Base-by-base conservation (phyloP, 495 filamentous ascomycete species). In the Penicillium cataractarum region DNA sequence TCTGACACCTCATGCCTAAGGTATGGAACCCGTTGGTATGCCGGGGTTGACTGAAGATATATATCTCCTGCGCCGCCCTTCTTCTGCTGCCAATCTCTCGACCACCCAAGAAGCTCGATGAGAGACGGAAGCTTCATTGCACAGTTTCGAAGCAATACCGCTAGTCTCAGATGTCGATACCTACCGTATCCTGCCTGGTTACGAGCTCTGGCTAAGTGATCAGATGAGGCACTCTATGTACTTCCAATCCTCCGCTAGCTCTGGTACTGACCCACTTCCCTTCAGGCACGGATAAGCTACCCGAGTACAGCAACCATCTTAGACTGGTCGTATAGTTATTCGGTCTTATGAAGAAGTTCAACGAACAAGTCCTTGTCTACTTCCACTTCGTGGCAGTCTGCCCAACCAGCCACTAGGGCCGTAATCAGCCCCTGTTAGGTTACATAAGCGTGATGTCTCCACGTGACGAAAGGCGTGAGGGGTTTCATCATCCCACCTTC, bases 381-480 rank as follows among this genome's bases (percentile, higher is more conserved):
- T 22, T 44, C 42, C 13, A 17, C 13, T 15, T 46, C 21, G 19
- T n/a, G n/a, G 17, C 15, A 39, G 13, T 39, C 35, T 39, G 35
- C 35, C 35, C 35, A 39, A 39, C 35, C 5, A 15, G 9, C 10
- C 4, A 15, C n/a, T n/a, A n/a, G n/a, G n/a, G n/a, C n/a, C n/a
- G 8, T 9, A 33, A 4, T 15, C 3, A 15, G 19, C 40, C 27
- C 24, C 22, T 7, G 24, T 4, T 29, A 31, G 10, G 42, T 55
- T 60, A 69, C 54, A 51, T 65, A 68, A 70, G 44, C 60, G 35
- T 17, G 6, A 57, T 52, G 32, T 21, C n/a, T 35, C 33, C 67
- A 70, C 67, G 67, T 70, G 67, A 59, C 39, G n/a, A 48, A 15
- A 15, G 33, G 59, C 4, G 59, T 62, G 68, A 68, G 68, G 68